A percentile compares a stretch with the other conserved stretches of the same genome.
Evolutionary conservation across 805 yeast genomes (phyloP).

Genomic region (Teunomyces tritomae): DNA sequence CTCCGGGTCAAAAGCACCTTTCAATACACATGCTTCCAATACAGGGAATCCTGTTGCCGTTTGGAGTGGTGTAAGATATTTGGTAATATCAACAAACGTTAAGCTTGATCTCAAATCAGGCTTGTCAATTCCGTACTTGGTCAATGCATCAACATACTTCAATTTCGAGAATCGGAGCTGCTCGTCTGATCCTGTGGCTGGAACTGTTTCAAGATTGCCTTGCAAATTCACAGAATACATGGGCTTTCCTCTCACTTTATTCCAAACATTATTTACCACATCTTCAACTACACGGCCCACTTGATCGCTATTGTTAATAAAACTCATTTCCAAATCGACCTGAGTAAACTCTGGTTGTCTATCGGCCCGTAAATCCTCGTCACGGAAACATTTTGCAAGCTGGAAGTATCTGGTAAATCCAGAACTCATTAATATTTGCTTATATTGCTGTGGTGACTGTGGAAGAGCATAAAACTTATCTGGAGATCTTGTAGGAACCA

Average conservation of each 20-base stretch:
- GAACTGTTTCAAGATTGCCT: conserved; percentile 28
- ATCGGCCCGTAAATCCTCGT: conserved; percentile 91
- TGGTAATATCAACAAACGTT: conserved; percentile 48
- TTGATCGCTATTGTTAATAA: conserved; percentile 60
- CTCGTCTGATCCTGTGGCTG: conserved; percentile 10
- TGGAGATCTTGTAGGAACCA: conserved; percentile 80
- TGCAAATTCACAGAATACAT: conserved; percentile 34
- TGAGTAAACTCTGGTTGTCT: conserved; percentile 98
- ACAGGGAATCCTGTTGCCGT: conserved; percentile 53
- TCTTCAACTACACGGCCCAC: conserved; percentile 65
- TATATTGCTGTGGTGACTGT: conserved; percentile 97
- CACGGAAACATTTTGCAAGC: conserved; percentile 91
- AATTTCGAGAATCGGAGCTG: conserved; percentile 37
- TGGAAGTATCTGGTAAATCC: conserved; percentile 87
- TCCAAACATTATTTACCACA: conserved; percentile 58
- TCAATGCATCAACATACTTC: conserved; percentile 66
- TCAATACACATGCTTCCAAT: conserved; percentile 69
- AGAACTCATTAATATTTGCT: conserved; percentile 91
- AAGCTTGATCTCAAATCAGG: conserved; percentile 79
- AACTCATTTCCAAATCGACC: conserved; percentile 92
- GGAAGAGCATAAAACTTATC: conserved; percentile 81
- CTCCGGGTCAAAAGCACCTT: conserved; percentile 39
- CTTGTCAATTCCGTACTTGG: conserved; percentile 84
- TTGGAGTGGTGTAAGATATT: conserved; percentile 28
- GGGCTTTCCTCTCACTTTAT: conserved; percentile 37